These are phyloP conservation scores for Tricholoma matsutake DNA, from an alignment of 768 basidiomycete genomes.

Conservation along the genomic window DNA sequence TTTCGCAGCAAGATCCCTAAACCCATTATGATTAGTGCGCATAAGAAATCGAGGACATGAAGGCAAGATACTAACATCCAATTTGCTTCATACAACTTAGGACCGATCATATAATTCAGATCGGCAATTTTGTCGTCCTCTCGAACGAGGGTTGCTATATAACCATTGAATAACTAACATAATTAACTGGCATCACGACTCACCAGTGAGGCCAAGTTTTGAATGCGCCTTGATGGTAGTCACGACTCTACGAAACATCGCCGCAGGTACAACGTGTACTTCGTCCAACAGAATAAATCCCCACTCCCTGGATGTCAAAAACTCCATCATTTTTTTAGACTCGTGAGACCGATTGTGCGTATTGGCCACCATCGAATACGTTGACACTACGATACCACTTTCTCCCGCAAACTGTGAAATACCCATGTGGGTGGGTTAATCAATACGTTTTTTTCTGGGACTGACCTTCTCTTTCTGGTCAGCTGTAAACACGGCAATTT, in stretches of 20 bases:
- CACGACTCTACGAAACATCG: constrained; percentile 97
- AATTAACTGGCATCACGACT: constrained; percentile 17
- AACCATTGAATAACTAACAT: neutral
- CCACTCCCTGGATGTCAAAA: constrained; percentile 97
- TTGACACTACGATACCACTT: constrained; percentile 97
- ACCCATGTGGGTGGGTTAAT: constrained; percentile 6
- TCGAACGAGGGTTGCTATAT: constrained; percentile 88
- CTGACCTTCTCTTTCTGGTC: constrained; percentile 94
- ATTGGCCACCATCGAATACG: constrained; percentile 99
- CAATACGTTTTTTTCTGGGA: neutral
- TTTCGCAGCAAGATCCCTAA: constrained; percentile 91
- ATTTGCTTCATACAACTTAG: constrained; percentile 98
- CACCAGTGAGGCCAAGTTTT: constrained; percentile 94
- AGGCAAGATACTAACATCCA: constrained; percentile 70
- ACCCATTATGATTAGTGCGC: constrained; percentile 10
- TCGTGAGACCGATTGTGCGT: constrained; percentile 98
- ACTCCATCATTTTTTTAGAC: constrained; percentile 99
- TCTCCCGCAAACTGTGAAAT: constrained; percentile 83
- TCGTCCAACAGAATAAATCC: constrained; percentile 97
- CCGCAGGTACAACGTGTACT: constrained; percentile 98
- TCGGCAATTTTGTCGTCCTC: constrained; percentile 99
- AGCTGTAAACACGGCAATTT: constrained; percentile 97
- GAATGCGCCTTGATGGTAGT: constrained; percentile 99
- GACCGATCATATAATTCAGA: constrained; percentile 98
- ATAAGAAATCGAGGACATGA: constrained; percentile 12